Base-by-base conservation (phyloP, 1,284 basidiomycete genomes). In the Ustilago crameri region DNA sequence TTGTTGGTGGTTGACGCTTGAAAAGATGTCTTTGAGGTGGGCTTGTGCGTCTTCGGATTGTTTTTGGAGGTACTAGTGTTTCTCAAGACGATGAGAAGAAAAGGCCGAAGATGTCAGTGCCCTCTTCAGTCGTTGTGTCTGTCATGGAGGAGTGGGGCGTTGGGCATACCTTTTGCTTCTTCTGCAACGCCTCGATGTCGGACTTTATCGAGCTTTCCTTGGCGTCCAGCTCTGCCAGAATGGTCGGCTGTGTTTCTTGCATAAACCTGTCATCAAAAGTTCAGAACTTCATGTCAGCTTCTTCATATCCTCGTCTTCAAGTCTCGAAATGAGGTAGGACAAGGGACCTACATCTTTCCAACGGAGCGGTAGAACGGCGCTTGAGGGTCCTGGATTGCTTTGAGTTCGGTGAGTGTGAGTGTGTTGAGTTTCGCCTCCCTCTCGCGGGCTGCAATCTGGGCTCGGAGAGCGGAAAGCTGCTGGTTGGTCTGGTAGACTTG, bases 1-100 rank as follows among this genome's bases (percentile, higher is more conserved):
- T 40, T 67, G 68, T 27, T 72, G 69, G 14, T 53, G 59, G 26
- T 58, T 62, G 35, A 72, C 69, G 49, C 59, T 63, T 49, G 51
- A 56, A 15, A 72, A 72, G 23, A 72, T 72, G 47, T 72, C 69
- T 53, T 67, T 72, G 49, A 72, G 59, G 18, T 72, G 69, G 26
- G 69, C 54, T 55, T 72, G 69, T 26, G 69, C 69, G 51, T 72
- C 69, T 18, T 55, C 35, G 20, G 44, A 49, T 46, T 72, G 69
- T 53, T 72, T 72, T 63, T 59, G 52, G 23, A 72, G 63, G 45
- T 72, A 72, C 63, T 71, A 18, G 23, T 18, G 35, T 32, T n/a
- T n/a, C n/a, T n/a, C n/a, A n/a, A n/a, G n/a, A 32, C 32, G 24
- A 55, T 34, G 24, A 26, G 41, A 37, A 37, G n/a, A 32, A 43